These are phyloP conservation scores for Phtheirospermum japonicum DNA, from an alignment of 257 asterid species.

Conservation along the genomic window DNA sequence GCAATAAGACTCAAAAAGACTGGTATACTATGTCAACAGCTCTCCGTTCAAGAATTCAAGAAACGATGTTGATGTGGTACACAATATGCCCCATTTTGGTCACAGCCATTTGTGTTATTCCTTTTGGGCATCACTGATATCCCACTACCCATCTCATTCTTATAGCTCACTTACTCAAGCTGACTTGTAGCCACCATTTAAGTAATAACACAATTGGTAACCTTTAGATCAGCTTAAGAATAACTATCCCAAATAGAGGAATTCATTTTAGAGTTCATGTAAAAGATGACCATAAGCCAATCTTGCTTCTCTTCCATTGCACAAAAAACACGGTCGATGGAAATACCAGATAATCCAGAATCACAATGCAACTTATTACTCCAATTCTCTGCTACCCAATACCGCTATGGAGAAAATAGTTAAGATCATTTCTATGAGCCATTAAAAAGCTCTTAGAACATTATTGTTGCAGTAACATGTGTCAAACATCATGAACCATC, in stretches of 20 bases:
- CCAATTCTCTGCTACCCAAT: conserved; percentile 17
- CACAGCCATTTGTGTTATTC: background rate
- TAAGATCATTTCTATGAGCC: conserved; percentile 21
- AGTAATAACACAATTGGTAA: conserved; percentile 27
- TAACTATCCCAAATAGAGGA: conserved; percentile 27
- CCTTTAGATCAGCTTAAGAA: conserved; percentile 31
- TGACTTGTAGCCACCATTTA: conserved; percentile 25
- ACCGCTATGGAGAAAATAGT: conserved; percentile 23
- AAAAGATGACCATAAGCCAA: conserved; percentile 18
- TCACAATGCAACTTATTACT: conserved; percentile 14
- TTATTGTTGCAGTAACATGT: conserved; percentile 5
- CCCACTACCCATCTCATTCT: conserved; percentile 26
- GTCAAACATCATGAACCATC: conserved; percentile 30
- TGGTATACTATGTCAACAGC: background rate
- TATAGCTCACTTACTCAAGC: conserved; percentile 31
- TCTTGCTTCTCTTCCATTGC: conserved; percentile 23
- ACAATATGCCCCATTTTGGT: background rate
- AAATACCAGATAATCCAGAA: conserved; percentile 11
- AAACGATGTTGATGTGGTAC: too few species aligned
- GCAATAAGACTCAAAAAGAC: background rate
- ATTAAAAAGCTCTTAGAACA: conserved; percentile 12
- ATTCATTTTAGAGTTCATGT: background rate
- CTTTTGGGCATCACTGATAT: conserved; percentile 1
- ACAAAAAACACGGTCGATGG: background rate
- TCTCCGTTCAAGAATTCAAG: too few species aligned